Evolutionary conservation across 257 asterid species (phyloP).

Genomic region (Jacaranda copaia): DNA sequence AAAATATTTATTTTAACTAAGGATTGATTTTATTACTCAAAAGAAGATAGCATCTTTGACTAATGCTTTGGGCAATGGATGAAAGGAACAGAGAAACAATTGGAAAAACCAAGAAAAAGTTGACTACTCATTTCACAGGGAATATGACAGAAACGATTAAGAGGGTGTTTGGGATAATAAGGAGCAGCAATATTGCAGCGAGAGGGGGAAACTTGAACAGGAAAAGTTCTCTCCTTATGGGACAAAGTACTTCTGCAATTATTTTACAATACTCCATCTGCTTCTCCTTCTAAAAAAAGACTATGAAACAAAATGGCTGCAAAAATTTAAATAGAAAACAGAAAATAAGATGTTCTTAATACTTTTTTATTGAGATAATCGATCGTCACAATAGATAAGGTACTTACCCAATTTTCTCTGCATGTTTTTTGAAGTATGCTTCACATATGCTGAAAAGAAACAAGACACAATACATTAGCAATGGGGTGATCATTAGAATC

Average conservation of each 20-base stretch:
- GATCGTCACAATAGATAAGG: slow-evolving; percentile 19
- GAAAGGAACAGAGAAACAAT: not conserved
- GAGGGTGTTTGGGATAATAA: not conserved
- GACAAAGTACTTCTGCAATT: not conserved
- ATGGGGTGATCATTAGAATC: slow-evolving; percentile 5
- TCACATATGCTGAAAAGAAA: slow-evolving; percentile 77
- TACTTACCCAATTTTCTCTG: slow-evolving; percentile 87
- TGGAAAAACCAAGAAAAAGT: not conserved
- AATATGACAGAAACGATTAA: not conserved
- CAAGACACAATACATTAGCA: slow-evolving; percentile 36
- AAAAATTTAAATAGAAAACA: not conserved
- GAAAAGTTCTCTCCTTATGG: not conserved
- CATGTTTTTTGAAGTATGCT: slow-evolving; percentile 92
- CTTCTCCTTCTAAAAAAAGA: not conserved
- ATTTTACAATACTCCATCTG: slow-evolving; percentile 2
- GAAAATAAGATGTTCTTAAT: not conserved
- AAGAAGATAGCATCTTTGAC: slow-evolving; percentile 6
- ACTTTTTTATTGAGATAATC: not conserved
- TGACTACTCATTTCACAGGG: not conserved
- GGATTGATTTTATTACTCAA: not conserved
- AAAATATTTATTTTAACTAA: not conserved
- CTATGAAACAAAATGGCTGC: not conserved
- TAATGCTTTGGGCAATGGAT: slow-evolving; percentile 5
- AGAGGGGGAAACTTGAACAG: slow-evolving; percentile 4
- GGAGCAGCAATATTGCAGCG: not conserved